Evolutionary conservation across 2,329 filamentous ascomycete genomes (phyloP).

Genomic region (Hypoxylon sp.): DNA sequence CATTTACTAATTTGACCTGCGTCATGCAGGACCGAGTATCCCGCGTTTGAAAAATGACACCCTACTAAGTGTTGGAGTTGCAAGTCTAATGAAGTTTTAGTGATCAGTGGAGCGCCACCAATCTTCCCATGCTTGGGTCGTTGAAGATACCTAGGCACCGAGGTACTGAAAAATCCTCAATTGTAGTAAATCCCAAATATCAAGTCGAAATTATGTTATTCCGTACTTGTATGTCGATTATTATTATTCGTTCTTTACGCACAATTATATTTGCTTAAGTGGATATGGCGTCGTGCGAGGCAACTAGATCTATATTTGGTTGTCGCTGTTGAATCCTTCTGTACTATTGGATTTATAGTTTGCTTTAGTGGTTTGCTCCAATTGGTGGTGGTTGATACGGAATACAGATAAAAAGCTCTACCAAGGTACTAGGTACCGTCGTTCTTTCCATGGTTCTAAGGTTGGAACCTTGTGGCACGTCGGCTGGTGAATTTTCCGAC

Average conservation of each 20-base stretch:
- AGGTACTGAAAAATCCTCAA: constrained; percentile 11
- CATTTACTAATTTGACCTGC: constrained; percentile 13
- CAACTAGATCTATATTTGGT: not conserved
- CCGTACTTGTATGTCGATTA: not conserved
- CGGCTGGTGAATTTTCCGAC: constrained; percentile 43
- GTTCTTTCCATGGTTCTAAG: not conserved
- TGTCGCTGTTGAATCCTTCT: not conserved
- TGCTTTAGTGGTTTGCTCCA: not conserved
- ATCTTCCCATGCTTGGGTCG: not conserved
- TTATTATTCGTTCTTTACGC: not conserved
- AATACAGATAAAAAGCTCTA: constrained; percentile 24
- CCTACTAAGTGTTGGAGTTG: no score
- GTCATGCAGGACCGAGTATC: constrained; percentile 18
- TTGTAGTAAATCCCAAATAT: not conserved
- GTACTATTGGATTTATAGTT: not conserved
- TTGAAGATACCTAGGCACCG: constrained; percentile 11
- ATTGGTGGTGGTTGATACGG: constrained; percentile 2
- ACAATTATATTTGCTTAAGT: not conserved
- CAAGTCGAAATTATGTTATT: not conserved
- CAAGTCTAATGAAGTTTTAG: not conserved
- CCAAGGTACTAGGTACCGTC: constrained; percentile 7
- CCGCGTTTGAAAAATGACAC: not conserved
- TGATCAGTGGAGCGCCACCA: not conserved
- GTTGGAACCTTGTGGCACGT: constrained; percentile 12
- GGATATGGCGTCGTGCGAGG: not conserved